Conservation (phyloP, 2,329 filamentous ascomycete species). For the Graphilbum sp. region DNA sequence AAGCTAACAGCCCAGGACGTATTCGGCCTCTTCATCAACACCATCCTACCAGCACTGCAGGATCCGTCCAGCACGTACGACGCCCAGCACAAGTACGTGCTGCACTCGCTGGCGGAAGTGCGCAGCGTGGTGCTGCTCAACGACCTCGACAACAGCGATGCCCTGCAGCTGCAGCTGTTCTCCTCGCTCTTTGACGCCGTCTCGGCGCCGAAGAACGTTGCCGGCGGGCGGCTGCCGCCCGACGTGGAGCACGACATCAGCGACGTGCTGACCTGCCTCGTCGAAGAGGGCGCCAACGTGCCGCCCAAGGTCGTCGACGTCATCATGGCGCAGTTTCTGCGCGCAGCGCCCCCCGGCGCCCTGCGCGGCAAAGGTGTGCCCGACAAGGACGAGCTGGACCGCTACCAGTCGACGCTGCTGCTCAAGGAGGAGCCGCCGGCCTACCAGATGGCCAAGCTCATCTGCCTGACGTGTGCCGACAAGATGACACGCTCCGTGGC, state of each 20-base stretch:
- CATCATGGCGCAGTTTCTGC: conserved; percentile 88
- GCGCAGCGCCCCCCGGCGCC: conserved; percentile 58
- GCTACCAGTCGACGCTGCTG: conserved; percentile 68
- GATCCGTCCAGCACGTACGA: conserved; percentile 84
- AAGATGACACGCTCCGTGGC: conserved; percentile 92
- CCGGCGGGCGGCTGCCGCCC: conserved; percentile 72
- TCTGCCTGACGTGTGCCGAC: conserved; percentile 77
- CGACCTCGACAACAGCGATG: conserved; percentile 70
- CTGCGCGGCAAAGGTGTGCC: conserved; percentile 35
- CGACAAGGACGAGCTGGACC: conserved; percentile 39
- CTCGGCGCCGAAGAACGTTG: conserved; percentile 57
- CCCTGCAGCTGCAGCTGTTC: conserved; percentile 67
- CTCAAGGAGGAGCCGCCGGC: conserved; percentile 79
- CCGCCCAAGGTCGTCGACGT: conserved; percentile 75
- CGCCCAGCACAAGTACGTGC: conserved; percentile 78
- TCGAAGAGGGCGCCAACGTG: conserved; percentile 69
- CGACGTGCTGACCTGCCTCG: conserved; percentile 63
- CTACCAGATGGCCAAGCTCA: conserved; percentile 90
- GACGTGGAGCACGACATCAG: conserved; percentile 91
- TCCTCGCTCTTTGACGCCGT: conserved; percentile 84
- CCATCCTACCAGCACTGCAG: conserved; percentile 69
- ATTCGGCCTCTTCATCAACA: conserved; percentile 74
- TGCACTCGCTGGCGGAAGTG: conserved; percentile 76
- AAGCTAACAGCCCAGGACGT: conserved; percentile 50
- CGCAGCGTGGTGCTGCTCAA: conserved; percentile 88